Evolutionary conservation across 495 filamentous ascomycete genomes (phyloP).

Genomic region (Podospora bellae-mahoneyi): DNA sequence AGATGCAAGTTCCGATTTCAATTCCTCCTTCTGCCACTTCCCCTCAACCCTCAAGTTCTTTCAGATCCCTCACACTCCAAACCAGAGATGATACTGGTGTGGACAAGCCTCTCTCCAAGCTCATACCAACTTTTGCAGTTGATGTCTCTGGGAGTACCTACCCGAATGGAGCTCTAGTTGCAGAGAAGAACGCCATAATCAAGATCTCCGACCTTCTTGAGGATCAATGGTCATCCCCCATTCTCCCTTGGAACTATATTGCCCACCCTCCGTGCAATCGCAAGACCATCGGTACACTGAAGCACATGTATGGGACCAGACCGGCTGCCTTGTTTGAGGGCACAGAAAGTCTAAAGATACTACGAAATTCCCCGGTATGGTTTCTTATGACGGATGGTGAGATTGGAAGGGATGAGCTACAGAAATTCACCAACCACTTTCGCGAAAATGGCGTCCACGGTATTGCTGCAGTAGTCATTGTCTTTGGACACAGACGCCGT

Average conservation of each 20-base stretch:
- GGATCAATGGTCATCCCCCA: not conserved
- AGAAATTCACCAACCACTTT: not conserved
- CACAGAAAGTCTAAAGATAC: not conserved
- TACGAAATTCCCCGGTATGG: not conserved
- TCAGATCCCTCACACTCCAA: not conserved
- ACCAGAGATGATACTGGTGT: not conserved
- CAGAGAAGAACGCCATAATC: not conserved
- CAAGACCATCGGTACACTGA: not conserved
- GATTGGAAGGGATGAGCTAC: not conserved
- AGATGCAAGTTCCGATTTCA: too few species aligned
- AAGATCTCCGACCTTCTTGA: not conserved
- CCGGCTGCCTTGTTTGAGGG: not conserved
- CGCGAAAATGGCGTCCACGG: not conserved
- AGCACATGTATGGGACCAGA: not conserved
- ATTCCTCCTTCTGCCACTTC: not conserved
- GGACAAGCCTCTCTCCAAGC: not conserved
- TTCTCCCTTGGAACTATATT: not conserved
- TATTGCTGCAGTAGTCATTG: not conserved
- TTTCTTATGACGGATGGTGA: not conserved
- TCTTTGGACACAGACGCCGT: not conserved
- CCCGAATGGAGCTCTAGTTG: not conserved
- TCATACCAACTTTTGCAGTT: not conserved
- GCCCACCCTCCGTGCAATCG: not conserved
- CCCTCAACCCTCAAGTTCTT: not conserved
- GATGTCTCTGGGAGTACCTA: not conserved